Evolutionary conservation across 1,139 yeast species (phyloP).

Genomic region (Oligophagozyma castellii): DNA sequence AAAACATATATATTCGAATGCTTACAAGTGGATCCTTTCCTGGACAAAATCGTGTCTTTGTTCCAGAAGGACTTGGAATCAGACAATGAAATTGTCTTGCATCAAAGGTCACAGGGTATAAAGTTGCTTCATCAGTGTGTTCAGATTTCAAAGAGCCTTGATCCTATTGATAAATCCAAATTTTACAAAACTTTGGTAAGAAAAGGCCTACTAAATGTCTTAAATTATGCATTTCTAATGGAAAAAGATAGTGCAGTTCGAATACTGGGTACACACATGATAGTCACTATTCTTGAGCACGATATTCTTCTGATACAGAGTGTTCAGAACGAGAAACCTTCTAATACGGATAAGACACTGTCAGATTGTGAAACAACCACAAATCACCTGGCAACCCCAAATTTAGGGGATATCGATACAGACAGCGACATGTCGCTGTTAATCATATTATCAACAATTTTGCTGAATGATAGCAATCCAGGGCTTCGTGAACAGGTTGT

Average conservation of each 20-base stretch:
- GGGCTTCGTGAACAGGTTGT: slow-evolving; percentile 73
- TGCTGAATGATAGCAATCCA: slow-evolving; percentile 49
- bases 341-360: slow-evolving; percentile 1
- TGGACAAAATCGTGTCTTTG: slow-evolving; percentile 41
- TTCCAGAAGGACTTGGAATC: slow-evolving; percentile 27
- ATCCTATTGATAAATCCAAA: slow-evolving; percentile 45
- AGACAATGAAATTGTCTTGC: slow-evolving; percentile 10
- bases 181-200: slow-evolving; percentile 54
- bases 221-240: slow-evolving; percentile 58
- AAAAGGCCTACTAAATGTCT: slow-evolving; percentile 56
- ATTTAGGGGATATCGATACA: slow-evolving; percentile 4
- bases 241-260: slow-evolving; percentile 36
- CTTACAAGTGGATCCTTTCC: slow-evolving; percentile 41
- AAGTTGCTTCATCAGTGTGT: slow-evolving; percentile 71
- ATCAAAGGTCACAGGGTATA: slow-evolving; percentile 54
- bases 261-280: slow-evolving; percentile 67
- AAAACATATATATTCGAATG: slow-evolving; percentile 40
- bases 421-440: slow-evolving; percentile 44
- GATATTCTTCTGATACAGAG: slow-evolving; percentile 55
- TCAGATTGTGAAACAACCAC: not conserved
- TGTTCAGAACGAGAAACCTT: slow-evolving; percentile 8
- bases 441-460: slow-evolving; percentile 43
- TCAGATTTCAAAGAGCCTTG: slow-evolving; percentile 55
- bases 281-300: slow-evolving; percentile 72
- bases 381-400: not conserved